These are phyloP conservation scores for Pittosporum tobira DNA, from an alignment of 129 eudicot genomes.

Conservation along the genomic window DNA sequence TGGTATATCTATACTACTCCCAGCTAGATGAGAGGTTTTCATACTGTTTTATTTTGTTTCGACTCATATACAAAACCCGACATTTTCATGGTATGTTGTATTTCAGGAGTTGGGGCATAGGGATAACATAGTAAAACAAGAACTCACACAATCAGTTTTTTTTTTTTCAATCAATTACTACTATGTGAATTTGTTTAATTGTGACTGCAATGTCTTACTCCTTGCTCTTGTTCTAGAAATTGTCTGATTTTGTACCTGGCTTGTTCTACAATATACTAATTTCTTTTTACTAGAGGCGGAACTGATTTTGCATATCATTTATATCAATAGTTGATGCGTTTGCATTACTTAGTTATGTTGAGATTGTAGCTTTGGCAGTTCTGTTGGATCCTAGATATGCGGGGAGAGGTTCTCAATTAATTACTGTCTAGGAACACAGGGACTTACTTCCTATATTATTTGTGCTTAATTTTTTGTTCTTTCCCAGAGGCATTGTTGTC, in stretches of 20 bases:
- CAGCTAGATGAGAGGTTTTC: neutral
- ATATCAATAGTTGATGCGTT: neutral
- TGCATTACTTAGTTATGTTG: neutral
- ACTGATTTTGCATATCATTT: neutral
- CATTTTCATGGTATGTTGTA: neutral
- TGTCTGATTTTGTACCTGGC: neutral
- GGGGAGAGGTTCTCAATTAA: no score
- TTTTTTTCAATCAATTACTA: slow-evolving; percentile 1
- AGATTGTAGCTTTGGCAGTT: neutral
- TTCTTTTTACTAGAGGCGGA: neutral
- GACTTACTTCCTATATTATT: no score
- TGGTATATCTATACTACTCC: neutral
- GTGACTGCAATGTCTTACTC: neutral
- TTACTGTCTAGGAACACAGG: no score
- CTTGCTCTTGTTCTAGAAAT: neutral
- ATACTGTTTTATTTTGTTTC: neutral
- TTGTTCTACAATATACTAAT: neutral
- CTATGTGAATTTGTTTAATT: neutral
- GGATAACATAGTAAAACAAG: neutral
- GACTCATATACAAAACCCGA: neutral
- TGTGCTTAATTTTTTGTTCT: no score
- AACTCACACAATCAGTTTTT: neutral
- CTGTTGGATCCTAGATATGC: no score
- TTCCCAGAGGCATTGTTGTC: no score
- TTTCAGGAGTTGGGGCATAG: neutral